These are phyloP conservation scores for Clitopilus passeckerianus DNA, from an alignment of 768 basidiomycete genomes.

Conservation along the genomic window DNA sequence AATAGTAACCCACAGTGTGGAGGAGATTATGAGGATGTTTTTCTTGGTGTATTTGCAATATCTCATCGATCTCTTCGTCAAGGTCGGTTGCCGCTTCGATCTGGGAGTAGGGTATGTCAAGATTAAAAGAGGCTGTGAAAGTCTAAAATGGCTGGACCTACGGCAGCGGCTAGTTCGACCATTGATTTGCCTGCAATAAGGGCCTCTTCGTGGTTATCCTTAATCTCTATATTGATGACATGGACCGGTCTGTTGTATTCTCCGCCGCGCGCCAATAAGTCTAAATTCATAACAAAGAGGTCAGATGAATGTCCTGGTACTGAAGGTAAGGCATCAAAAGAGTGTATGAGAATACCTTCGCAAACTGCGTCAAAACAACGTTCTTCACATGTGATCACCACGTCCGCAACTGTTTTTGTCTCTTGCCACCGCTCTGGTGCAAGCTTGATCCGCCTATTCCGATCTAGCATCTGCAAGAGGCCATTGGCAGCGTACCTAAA, in stretches of 20 bases:
- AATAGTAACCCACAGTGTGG: slow-evolving; percentile 92
- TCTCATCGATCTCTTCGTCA: slow-evolving; percentile 86
- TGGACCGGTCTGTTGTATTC: slow-evolving; percentile 94
- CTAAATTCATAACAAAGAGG: slow-evolving; percentile 31
- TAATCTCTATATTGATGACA: slow-evolving; percentile 96
- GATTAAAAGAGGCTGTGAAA: slow-evolving; percentile 4
- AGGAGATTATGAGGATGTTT: slow-evolving; percentile 89
- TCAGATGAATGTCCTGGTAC: background rate
- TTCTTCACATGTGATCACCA: slow-evolving; percentile 99
- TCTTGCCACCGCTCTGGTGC: slow-evolving; percentile 99
- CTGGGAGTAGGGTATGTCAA: slow-evolving; percentile 33
- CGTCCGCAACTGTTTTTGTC: slow-evolving; percentile 79
- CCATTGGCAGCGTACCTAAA: slow-evolving; percentile 90
- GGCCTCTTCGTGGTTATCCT: slow-evolving; percentile 98
- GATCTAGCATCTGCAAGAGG: slow-evolving; percentile 91
- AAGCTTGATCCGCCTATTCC: slow-evolving; percentile 85
- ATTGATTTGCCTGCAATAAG: slow-evolving; percentile 94
- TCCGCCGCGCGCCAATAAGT: slow-evolving; percentile 82
- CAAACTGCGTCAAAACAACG: slow-evolving; percentile 98
- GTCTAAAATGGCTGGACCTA: slow-evolving; percentile 34
- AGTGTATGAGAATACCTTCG: slow-evolving; percentile 65
- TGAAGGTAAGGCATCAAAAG: background rate
- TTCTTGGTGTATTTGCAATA: slow-evolving; percentile 81
- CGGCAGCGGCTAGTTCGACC: slow-evolving; percentile 84
- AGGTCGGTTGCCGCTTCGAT: slow-evolving; percentile 84